Evolutionary conservation across 2,329 filamentous ascomycete species (phyloP), one percentile per base, ranked within the genome.

Genomic region (Fusarium sp.): DNA sequence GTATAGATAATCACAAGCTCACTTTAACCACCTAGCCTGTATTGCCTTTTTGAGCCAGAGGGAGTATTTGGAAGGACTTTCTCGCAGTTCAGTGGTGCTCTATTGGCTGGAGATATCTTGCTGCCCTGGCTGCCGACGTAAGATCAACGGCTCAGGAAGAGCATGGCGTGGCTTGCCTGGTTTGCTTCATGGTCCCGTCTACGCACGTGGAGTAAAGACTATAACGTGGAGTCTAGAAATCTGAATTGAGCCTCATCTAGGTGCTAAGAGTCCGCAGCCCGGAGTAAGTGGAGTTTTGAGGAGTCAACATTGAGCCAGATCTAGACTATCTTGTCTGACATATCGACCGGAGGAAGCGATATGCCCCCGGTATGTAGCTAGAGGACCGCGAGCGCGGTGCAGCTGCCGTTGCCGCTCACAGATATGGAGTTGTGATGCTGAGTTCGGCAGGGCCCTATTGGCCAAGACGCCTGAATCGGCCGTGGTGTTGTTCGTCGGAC

Each of bases 261-360:
- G 25, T 68, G 44, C 57, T 57, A 44, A 60, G 55, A 45, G 48
- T 66, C 55, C 42, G 66, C 56, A 73, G 45, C 27, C 52, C 66
- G 56, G 70, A 73, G 66, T 44, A 63, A 46, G 70, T 70, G 70
- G 70, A 63, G 57, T 44, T 51, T 49, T 21, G 23, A 48, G 25
- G 52, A 59, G 52, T 62, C 66, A 70, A 58, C 25, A 54, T 44
- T 15, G 31, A 51, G 27, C 37, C 41, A 69, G 60, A 68, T 68
- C 44, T 63, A 33, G 58, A 59, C 49, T 42, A 44, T 46, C 38
- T 45, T 70, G 42, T 44, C 56, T 66, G 55, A 70, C 45, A 58
- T 46, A 54, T 35, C 10, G 35, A 12, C 68, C 66, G 62, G 46
- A 70, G 56, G 61, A 41, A 23, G 56, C 56, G 39, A 48, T 31